Percentiles rank a stretch among this genome's conserved stretches.
Conservation (phyloP, 2,329 filamentous ascomycete species). For the Aspergillus sp. region DNA sequence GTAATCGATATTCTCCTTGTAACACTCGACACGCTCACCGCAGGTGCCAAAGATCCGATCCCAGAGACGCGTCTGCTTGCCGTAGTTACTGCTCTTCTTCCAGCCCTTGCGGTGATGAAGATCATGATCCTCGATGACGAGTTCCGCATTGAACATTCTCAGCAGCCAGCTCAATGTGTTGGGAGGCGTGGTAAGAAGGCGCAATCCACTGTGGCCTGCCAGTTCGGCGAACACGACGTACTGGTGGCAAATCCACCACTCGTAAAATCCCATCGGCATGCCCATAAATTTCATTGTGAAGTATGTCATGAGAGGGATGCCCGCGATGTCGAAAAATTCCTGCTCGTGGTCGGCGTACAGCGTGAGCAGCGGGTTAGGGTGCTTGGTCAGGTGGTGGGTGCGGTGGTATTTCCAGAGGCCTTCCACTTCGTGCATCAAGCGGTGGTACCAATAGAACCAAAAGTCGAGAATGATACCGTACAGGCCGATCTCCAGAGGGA, state of each 20-base stretch:
- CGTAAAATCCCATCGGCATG: constrained; percentile 47
- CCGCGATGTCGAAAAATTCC: constrained; percentile 43
- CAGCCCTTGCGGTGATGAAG: constrained; percentile 40
- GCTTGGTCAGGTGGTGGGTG: constrained; percentile 47
- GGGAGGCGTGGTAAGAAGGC: constrained; percentile 35
- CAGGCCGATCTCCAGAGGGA: constrained; percentile 38
- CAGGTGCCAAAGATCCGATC: constrained; percentile 37
- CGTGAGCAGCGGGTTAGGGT: constrained; percentile 43
- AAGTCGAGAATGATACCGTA: constrained; percentile 46
- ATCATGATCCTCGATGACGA: constrained; percentile 45
- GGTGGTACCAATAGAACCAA: constrained; percentile 42
- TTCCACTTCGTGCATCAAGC: constrained; percentile 41
- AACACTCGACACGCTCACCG: constrained; percentile 35
- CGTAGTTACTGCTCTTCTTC: constrained; percentile 39
- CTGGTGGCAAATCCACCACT: constrained; percentile 48
- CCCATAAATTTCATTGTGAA: constrained; percentile 35
- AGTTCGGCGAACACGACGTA: constrained; percentile 41
- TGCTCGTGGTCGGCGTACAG: constrained; percentile 45
- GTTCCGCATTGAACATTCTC: constrained; percentile 30
- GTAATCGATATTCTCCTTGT: constrained; percentile 31
- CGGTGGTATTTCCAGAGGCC: constrained; percentile 45
- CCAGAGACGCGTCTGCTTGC: constrained; percentile 41
- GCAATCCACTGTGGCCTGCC: constrained; percentile 22
- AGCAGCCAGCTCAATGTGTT: constrained; percentile 36
- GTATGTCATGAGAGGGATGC: constrained; percentile 42